Conservation (phyloP, 768 basidiomycete genomes). For the Suillus luteus region DNA sequence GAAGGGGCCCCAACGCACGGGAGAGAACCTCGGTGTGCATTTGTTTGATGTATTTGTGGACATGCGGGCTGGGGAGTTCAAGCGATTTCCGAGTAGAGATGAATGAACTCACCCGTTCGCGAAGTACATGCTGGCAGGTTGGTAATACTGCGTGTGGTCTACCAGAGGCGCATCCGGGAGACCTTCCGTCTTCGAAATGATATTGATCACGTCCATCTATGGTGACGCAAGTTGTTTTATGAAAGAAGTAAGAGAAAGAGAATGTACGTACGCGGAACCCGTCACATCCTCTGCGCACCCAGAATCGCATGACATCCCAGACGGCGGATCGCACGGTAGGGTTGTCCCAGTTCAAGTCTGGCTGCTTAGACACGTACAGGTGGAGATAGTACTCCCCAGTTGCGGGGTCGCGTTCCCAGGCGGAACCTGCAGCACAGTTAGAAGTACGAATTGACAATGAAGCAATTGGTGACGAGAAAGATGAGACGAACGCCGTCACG, state of each 20-base stretch:
- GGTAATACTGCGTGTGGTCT: slow-evolving; percentile 50
- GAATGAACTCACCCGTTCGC: slow-evolving; percentile 55
- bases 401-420: slow-evolving; percentile 68
- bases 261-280: slow-evolving; percentile 63
- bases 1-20: slow-evolving; percentile 38
- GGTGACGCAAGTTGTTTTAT: slow-evolving; percentile 3
- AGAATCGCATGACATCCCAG: slow-evolving; percentile 68
- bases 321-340: slow-evolving; percentile 57
- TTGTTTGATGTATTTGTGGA: slow-evolving; percentile 68
- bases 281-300: slow-evolving; percentile 74
- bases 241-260: background rate
- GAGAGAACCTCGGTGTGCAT: slow-evolving; percentile 65
- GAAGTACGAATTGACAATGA: background rate
- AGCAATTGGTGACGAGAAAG: background rate
- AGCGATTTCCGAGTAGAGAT: slow-evolving; percentile 7
- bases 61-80: slow-evolving; percentile 48
- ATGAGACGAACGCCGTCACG: too few species aligned
- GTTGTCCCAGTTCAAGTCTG: slow-evolving; percentile 80
- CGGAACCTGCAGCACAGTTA: slow-evolving; percentile 46
- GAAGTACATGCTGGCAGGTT: slow-evolving; percentile 53
- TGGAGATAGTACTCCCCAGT: slow-evolving; percentile 77
- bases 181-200: slow-evolving; percentile 62
- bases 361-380: slow-evolving; percentile 65
- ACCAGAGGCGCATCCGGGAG: slow-evolving; percentile 68
- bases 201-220: slow-evolving; percentile 73